Percentiles rank a stretch among this genome's conserved stretches.
phyloP scores from a whole-genome alignment of 2,329 filamentous ascomycete genomes.

The Aspergillus fumigatus region DNA sequence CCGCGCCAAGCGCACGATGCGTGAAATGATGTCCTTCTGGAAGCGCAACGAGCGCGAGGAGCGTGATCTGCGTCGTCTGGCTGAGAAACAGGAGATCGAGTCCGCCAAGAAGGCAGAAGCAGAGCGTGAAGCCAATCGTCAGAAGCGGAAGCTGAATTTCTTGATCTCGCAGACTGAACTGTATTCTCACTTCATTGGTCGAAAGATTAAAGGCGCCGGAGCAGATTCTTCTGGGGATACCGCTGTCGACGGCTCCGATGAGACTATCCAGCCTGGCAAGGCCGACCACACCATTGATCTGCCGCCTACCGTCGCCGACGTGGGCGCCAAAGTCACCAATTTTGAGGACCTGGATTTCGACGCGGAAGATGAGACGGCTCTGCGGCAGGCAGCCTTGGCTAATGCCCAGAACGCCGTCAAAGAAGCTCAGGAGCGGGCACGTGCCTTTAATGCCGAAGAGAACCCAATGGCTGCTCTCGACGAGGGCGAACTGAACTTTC shows the following conservation, averaged over 20 bases:
- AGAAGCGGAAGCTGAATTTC: conserved; percentile 99
- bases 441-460: conserved; percentile 78
- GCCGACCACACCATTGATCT: conserved; percentile 44
- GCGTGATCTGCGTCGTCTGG: conserved; percentile 86
- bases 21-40: conserved; percentile 99
- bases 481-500: conserved; percentile 98
- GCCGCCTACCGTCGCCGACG: conserved; percentile 44
- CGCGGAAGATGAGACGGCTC: conserved; percentile 78
- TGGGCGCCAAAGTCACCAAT: conserved; percentile 73
- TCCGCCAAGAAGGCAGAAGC: conserved; percentile 96
- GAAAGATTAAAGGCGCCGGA: conserved; percentile 97
- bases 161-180: conserved; percentile 97
- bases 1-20: conserved; percentile 94
- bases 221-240: conserved; percentile 87
- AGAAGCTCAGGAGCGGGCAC: conserved; percentile 86
- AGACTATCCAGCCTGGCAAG: conserved; percentile 29
- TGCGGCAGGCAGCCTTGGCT: conserved; percentile 81
- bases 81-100: conserved; percentile 92
- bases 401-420: conserved; percentile 96
- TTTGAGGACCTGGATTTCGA: conserved; percentile 96
- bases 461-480: conserved; percentile 69
- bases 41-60: conserved; percentile 98
- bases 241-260: conserved; percentile 58
- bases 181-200: conserved; percentile 98
- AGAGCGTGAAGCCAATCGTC: conserved; percentile 91